Base-by-base conservation (phyloP, 805 yeast species). In the Ogataea nakhonphanomensis region DNA sequence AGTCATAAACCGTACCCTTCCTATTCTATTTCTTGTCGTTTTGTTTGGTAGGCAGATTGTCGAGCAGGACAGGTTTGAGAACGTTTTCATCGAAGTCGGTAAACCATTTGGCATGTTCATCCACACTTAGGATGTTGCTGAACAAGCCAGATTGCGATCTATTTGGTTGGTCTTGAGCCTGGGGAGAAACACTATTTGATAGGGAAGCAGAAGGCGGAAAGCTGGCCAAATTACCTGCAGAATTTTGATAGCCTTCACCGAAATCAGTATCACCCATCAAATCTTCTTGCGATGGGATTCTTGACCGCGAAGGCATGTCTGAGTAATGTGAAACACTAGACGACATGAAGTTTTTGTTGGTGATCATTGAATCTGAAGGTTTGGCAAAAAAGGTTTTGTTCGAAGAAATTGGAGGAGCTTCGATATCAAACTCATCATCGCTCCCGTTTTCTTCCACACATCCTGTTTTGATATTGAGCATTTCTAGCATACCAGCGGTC, bases 401-500 rank as follows among this genome's bases (percentile, higher is more conserved):
- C 35, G 47, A n/a, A 58, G 66, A 45, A 14, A 33, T 30, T 39
- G 41, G 42, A 38, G 85, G 74, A 27, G 86, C 84, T 63, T 90
- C 97, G 34, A 89, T 83, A 57, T 91, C 97, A 60, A 91, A 91
- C 60, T 93, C 99, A 56, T 93, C 98, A 62, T 93, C 99, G 36
- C 88, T 79, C 28, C 81, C 90, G 41, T 65, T 75, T 42, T 87
- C 95, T 50, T 82, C 91, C 13, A 85, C 73, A 48, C 91, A 87
- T 1, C 99, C 99, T 2, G 95, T 84, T 52, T 84, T 83, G 52
- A 93, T 95, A 33, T 95, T 93, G 51, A 93, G 70, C 50, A 91
- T 86, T 60, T 93, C 99, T 44, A 93, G 74, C 99, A 93, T 93
- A 32, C 95, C 86, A 1, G 99, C 97, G 0, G 98, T 93, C 1